Percentiles rank a stretch among this genome's conserved stretches.
These are phyloP conservation scores for Suillus hirtellus DNA, from an alignment of 768 basidiomycete species.

Conservation along the genomic window DNA sequence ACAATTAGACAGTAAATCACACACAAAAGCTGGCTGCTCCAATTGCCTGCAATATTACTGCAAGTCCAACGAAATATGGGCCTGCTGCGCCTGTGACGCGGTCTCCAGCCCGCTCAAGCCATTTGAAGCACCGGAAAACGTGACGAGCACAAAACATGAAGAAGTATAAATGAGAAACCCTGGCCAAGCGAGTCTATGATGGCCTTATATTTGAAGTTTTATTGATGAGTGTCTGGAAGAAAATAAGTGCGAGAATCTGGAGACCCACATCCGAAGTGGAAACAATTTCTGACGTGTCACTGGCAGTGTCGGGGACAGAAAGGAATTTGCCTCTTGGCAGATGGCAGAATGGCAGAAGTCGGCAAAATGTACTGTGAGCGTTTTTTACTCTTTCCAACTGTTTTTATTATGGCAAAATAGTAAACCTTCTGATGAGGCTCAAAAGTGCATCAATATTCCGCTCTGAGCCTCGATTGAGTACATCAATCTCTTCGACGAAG, in stretches of 20 bases:
- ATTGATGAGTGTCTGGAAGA: background rate
- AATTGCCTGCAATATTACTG: slow-evolving; percentile 63
- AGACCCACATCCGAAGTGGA: background rate
- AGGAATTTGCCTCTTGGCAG: too few species aligned
- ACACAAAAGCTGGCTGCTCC: slow-evolving; percentile 83
- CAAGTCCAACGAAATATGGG: slow-evolving; percentile 85
- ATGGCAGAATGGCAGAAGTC: too few species aligned
- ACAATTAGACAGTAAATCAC: slow-evolving; percentile 30
- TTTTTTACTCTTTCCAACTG: background rate
- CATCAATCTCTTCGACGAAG: background rate
- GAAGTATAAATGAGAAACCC: background rate
- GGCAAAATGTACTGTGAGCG: too few species aligned
- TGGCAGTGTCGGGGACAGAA: too few species aligned
- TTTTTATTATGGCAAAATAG: background rate
- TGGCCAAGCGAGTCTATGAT: background rate
- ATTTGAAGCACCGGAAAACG: slow-evolving; percentile 60
- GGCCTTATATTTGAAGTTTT: background rate
- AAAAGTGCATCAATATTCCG: too few species aligned
- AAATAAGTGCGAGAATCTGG: background rate
- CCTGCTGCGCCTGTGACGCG: slow-evolving; percentile 87
- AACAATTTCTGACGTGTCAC: background rate
- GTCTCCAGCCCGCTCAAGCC: slow-evolving; percentile 74
- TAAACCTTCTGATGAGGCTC: too few species aligned
- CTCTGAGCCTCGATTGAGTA: background rate
- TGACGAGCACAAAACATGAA: slow-evolving; percentile 30